Evolutionary conservation across 768 basidiomycete species (phyloP), one percentile per base, ranked within the genome.

Genomic region (Amanita subjunquillea): DNA sequence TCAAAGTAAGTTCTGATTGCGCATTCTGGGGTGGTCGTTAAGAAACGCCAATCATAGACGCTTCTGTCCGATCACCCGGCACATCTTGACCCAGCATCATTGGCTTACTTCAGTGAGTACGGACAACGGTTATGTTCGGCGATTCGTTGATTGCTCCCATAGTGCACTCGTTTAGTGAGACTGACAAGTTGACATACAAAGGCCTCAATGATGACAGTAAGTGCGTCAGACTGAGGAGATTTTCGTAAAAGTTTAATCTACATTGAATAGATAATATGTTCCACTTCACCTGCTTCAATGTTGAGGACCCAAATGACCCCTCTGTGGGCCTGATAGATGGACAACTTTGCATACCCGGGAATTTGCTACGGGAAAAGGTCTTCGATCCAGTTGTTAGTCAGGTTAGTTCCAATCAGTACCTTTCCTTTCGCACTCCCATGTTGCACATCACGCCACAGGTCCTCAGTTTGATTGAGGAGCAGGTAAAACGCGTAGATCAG

Each of bases 201-300:
- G 91, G 91, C 15, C 72, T 81, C 45, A 62, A 64, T 15, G 91
- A 93, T 62, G 91, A 93, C 61, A 80, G 87, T 87, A 64, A 46
- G 76, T 62, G 4, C 36, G 1, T 5, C 32, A 44, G 4, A 13
- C 10, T 1, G 3, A 12, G 46, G 22, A 32, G 45, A 7, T 48
- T 20, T 36, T 32, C 44, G 41, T 37, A 51, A 47, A 29, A 37
- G 43, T 10, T 23, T 34, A 20, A 56, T 25, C 59, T 29, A 23
- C 40, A 40, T 43, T 29, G 15, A 13, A 13, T 58, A 91, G 90
- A 83, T 27, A 83, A 79, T 52, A 84, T 83, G 72, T 92, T 92
- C 69, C 82, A 88, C 63, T 93, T 92, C 66, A 91, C 83, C 30
- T 91, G 88, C 65, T 93, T 93, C 74, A 92, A 92, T 57, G 81